These are phyloP conservation scores for Yamadazyma conglobata DNA, from an alignment of 1,139 yeast species.

Conservation along the genomic window DNA sequence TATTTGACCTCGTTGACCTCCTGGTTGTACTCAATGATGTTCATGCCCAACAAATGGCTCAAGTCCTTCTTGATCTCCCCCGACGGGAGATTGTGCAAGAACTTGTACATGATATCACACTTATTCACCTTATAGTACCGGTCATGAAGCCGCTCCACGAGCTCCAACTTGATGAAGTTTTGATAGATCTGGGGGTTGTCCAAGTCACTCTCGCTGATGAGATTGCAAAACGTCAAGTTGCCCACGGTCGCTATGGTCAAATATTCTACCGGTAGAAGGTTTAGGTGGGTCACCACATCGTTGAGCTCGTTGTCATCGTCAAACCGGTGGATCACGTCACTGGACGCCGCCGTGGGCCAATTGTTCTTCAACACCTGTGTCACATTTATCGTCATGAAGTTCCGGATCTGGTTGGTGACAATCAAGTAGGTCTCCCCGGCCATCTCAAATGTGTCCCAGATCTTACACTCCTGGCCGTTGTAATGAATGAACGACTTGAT, in stretches of 20 bases:
- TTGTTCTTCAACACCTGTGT: slow-evolving; percentile 5
- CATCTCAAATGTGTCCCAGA: slow-evolving; percentile 13
- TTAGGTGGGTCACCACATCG: slow-evolving; percentile 9
- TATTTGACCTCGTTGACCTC: slow-evolving; percentile 7
- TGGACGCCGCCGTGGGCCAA: slow-evolving; percentile 1
- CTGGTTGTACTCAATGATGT: slow-evolving; percentile 9
- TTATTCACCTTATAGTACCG: slow-evolving; percentile 9
- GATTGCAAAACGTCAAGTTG: slow-evolving; percentile 13
- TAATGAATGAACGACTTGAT: slow-evolving; percentile 7
- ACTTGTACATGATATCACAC: slow-evolving; percentile 9
- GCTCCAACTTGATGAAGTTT: slow-evolving; percentile 12
- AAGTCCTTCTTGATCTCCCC: slow-evolving; percentile 18
- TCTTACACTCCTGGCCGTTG: slow-evolving; percentile 10
- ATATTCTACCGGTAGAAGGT: slow-evolving; percentile 15
- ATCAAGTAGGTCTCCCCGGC: slow-evolving; percentile 8
- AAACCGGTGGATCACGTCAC: slow-evolving; percentile 4
- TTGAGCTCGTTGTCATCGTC: slow-evolving; percentile 9
- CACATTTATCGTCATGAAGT: slow-evolving; percentile 9
- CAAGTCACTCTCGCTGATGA: slow-evolving; percentile 18
- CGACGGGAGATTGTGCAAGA: slow-evolving; percentile 12
- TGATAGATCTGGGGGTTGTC: slow-evolving; percentile 18
- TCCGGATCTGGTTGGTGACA: slow-evolving; percentile 11
- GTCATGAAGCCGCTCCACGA: slow-evolving; percentile 7
- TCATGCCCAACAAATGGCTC: slow-evolving; percentile 17
- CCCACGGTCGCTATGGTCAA: slow-evolving; percentile 12